Conservation (phyloP, 2,329 filamentous ascomycete species). For the Exophiala viscosa region DNA sequence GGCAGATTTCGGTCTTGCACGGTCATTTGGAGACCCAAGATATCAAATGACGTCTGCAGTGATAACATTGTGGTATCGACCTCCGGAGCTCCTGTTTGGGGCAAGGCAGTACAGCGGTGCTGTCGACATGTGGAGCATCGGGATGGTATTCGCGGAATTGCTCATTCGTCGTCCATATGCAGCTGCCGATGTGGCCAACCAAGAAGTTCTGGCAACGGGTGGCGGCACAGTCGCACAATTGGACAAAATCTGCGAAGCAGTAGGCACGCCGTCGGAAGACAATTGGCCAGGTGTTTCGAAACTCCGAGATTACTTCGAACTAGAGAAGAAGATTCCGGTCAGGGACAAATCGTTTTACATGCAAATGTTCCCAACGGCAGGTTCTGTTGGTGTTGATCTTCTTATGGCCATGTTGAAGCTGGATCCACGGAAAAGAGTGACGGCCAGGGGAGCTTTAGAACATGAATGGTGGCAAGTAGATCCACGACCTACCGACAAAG, state of each 20-base stretch:
- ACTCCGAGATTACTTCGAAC: slow-evolving; percentile 72
- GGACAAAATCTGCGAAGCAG: slow-evolving; percentile 72
- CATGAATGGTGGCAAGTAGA: slow-evolving; percentile 84
- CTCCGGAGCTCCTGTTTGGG: slow-evolving; percentile 88
- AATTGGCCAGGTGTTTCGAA: slow-evolving; percentile 90
- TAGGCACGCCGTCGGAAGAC: slow-evolving; percentile 88
- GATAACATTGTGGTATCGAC: slow-evolving; percentile 95
- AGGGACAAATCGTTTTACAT: slow-evolving; percentile 69
- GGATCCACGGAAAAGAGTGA: slow-evolving; percentile 81
- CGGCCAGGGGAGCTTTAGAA: slow-evolving; percentile 70
- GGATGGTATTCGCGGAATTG: slow-evolving; percentile 88
- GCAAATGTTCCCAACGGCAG: slow-evolving; percentile 73
- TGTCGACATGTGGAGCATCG: slow-evolving; percentile 92
- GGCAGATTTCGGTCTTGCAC: slow-evolving; percentile 93
- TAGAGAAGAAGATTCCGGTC: slow-evolving; percentile 53
- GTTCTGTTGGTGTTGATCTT: slow-evolving; percentile 78
- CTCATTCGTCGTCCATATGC: slow-evolving; percentile 78
- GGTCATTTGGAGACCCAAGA: slow-evolving; percentile 84
- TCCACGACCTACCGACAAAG: slow-evolving; percentile 75
- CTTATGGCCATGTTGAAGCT: slow-evolving; percentile 79
- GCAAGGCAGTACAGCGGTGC: slow-evolving; percentile 83
- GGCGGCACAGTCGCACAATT: slow-evolving; percentile 67
- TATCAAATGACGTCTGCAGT: slow-evolving; percentile 87
- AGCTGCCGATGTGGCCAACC: slow-evolving; percentile 70
- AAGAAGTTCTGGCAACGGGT: slow-evolving; percentile 20